phyloP scores from a whole-genome alignment of 306 rosid species.

The Hylodesmum podocarpum region DNA sequence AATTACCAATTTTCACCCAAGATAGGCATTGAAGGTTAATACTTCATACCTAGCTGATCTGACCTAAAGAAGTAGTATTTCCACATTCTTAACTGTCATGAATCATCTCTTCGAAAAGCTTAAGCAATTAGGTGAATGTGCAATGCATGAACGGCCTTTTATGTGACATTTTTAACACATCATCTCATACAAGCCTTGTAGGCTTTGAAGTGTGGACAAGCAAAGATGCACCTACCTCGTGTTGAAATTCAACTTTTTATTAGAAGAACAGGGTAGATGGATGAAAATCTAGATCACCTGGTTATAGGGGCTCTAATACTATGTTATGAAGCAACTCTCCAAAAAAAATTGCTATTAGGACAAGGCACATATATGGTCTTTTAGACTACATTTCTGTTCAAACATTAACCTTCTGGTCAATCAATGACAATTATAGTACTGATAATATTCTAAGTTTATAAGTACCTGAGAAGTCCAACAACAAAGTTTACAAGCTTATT shows the following conservation, averaged over 20 bases:
- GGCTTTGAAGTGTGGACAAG: neutral
- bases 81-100: neutral
- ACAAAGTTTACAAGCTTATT: neutral
- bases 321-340: neutral
- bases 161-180: neutral
- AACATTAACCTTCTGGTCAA: neutral
- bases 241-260: neutral
- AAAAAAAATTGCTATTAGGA: neutral
- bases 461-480: slow-evolving; percentile 4
- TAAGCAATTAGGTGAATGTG: neutral
- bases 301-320: neutral
- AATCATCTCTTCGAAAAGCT: neutral
- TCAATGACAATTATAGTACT: neutral
- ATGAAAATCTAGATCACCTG: neutral
- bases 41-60: neutral
- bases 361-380: neutral
- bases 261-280: neutral
- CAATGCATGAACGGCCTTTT: neutral
- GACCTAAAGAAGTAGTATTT: neutral
- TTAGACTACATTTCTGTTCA: neutral
- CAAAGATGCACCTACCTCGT: neutral
- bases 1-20: neutral
- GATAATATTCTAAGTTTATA: neutral
- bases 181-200: neutral
- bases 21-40: neutral